A percentile compares a stretch with the other conserved stretches of the same genome.
These are phyloP conservation scores for Cladorrhinum sp. DNA, from an alignment of 2,329 filamentous ascomycete species.

Conservation along the genomic window DNA sequence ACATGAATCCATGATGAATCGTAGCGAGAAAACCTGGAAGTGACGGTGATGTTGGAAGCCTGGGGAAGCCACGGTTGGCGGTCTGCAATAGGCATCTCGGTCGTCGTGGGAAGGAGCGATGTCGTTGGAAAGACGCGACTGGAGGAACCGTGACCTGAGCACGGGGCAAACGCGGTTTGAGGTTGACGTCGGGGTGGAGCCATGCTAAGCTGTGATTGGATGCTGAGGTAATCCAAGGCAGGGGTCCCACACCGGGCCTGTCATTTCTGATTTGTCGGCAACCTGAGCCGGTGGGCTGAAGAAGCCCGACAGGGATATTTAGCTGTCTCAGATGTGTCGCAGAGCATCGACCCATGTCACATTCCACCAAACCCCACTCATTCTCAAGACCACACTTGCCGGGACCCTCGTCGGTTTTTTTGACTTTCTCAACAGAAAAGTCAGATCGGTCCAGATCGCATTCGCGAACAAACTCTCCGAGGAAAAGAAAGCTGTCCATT, in stretches of 20 bases:
- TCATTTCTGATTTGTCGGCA: slow-evolving; percentile 20
- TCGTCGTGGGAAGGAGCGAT: slow-evolving; percentile 21
- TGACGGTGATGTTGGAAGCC: slow-evolving; percentile 1
- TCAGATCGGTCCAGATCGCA: slow-evolving; percentile 21
- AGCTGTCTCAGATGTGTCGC: slow-evolving; percentile 45
- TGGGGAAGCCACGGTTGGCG: not conserved
- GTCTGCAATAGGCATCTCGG: slow-evolving; percentile 9
- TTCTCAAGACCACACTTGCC: slow-evolving; percentile 1
- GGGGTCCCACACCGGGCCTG: slow-evolving; percentile 20
- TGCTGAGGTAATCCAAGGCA: slow-evolving; percentile 28
- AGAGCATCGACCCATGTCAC: slow-evolving; percentile 30
- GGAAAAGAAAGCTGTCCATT: not conserved
- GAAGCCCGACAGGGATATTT: slow-evolving; percentile 27
- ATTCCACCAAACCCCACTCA: slow-evolving; percentile 11
- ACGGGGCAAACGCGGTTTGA: slow-evolving; percentile 39
- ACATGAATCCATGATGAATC: not conserved
- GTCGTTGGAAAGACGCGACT: slow-evolving; percentile 35
- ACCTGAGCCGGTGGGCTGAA: slow-evolving; percentile 25
- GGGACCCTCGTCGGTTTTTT: slow-evolving; percentile 8
- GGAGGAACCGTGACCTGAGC: slow-evolving; percentile 24
- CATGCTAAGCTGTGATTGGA: slow-evolving; percentile 29
- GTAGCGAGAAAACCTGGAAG: slow-evolving; percentile 2
- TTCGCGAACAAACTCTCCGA: slow-evolving; percentile 11
- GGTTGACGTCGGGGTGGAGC: slow-evolving; percentile 38
- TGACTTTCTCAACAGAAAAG: not conserved